Evolutionary conservation across 2,329 filamentous ascomycete genomes (phyloP).

Genomic region (Trichoderma sp.): DNA sequence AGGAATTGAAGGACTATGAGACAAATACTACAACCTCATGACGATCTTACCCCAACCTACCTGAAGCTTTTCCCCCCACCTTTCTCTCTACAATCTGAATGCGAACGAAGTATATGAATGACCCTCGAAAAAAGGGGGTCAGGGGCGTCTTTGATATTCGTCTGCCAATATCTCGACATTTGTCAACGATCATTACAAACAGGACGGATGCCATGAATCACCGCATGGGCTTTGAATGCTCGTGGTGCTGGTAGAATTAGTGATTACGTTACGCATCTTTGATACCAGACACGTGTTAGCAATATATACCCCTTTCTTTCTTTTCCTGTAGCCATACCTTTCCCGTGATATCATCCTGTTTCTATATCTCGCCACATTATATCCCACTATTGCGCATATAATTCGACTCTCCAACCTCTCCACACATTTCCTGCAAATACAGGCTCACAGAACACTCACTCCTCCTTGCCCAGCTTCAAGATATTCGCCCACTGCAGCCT

Average conservation of each 20-base stretch:
- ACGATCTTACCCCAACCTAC: not conserved
- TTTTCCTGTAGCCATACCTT: not conserved
- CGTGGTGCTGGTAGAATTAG: not conserved
- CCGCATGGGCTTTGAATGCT: not conserved
- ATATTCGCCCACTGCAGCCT: constrained; percentile 65
- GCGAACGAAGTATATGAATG: constrained; percentile 6
- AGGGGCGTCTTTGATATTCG: not conserved
- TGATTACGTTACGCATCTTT: constrained; percentile 9
- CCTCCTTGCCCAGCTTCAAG: constrained; percentile 28
- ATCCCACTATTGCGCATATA: not conserved
- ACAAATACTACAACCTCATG: not conserved
- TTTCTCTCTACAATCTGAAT: not conserved
- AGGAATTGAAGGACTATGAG: not conserved
- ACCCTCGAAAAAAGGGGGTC: not conserved
- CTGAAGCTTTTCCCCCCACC: not conserved
- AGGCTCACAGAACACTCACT: not conserved
- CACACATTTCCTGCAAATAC: not conserved
- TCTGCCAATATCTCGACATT: not conserved
- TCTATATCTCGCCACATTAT: not conserved
- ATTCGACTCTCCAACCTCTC: not conserved
- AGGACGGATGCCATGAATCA: too few relatives aligned
- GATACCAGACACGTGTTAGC: not conserved
- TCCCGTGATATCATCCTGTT: not conserved
- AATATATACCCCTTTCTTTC: constrained; percentile 11
- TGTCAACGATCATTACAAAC: not conserved